Base-by-base conservation (phyloP, 139 green algal species). In the Coccomyxa sp. region DNA sequence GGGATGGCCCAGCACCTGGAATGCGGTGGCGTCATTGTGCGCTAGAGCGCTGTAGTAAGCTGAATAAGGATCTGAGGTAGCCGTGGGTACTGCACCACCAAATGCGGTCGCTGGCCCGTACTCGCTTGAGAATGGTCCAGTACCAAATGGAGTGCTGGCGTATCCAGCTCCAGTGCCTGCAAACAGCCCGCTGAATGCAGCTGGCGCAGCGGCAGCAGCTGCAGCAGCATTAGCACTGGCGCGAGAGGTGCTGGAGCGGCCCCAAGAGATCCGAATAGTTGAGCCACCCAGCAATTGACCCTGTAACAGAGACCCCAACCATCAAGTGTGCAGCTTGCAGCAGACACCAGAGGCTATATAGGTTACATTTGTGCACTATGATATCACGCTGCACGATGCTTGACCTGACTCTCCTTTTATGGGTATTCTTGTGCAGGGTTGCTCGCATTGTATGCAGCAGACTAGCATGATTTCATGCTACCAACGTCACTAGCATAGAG, bases 231-330 rank as follows among this genome's bases (percentile, higher is more conserved):
- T 55, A 7, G 18, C 69, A 8, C 54, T 34, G n/a, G 68, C 58
- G 34, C 87, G 83, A 36, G 79, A 85, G 34, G 84, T 81, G 73
- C 58, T 85, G 74, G 68, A 83, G 69, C 88, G 84, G 0, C 91
- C 90, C 90, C 90, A 95, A 16, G 86, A 92, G 70, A 95, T 91
- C 16, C 91, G 87, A 24, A 93, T 87, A 22, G 89, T 77, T 4
- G 76, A 81, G 29, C 79, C 76, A 16, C 90, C 91, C 39, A 95
- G 50, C 14, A 94, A 79, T 76, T 86, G 82, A 36, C 79, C 71
- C 68, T 79, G 36, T 54, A 73, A 6, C 14, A 38, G 8, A 36
- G 18, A 6, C 12, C 31, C 68, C 36, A 27, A 73, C 24, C 68
- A 73, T 29, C 9, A 5, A 38, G 27, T 36, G 9, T 24, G 29